Evolutionary conservation across 1,284 basidiomycete genomes (phyloP).

Genomic region (Wolfiporia cocos): DNA sequence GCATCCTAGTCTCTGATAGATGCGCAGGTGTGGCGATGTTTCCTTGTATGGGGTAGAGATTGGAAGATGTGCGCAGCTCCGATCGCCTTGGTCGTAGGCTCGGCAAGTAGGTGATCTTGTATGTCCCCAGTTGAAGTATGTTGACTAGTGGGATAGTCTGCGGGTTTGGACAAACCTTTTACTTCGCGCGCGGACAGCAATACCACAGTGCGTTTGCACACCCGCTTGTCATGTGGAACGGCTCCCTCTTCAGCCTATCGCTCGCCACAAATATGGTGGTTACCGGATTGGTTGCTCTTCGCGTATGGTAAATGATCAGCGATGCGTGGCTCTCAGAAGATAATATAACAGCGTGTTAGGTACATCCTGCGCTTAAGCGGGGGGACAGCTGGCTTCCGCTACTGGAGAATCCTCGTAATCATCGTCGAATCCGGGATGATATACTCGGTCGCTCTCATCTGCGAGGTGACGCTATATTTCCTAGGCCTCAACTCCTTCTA

Average conservation of each 20-base stretch:
- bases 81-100: conserved; percentile 26
- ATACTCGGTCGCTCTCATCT: conserved; percentile 32
- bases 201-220: conserved; percentile 30
- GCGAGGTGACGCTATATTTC: conserved; percentile 34
- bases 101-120: conserved; percentile 22
- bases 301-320: conserved; percentile 29
- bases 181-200: conserved; percentile 26
- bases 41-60: conserved; percentile 29
- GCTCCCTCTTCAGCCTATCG: conserved; percentile 32
- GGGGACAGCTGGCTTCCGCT: conserved; percentile 20
- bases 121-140: neutral
- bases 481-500: conserved; percentile 32
- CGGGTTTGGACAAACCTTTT: conserved; percentile 30
- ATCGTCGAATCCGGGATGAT: conserved; percentile 35
- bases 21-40: conserved; percentile 33
- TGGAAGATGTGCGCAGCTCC: conserved; percentile 29
- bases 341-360: conserved; percentile 14
- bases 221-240: conserved; percentile 29
- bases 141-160: conserved; percentile 20
- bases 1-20: too few relatives aligned
- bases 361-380: conserved; percentile 21
- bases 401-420: conserved; percentile 28
- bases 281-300: conserved; percentile 28
- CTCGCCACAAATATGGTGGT: conserved; percentile 32
- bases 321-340: too few relatives aligned